These are phyloP conservation scores for Herpetomonas tarakana DNA, from an alignment of 208 protist genomes.

Conservation along the genomic window DNA sequence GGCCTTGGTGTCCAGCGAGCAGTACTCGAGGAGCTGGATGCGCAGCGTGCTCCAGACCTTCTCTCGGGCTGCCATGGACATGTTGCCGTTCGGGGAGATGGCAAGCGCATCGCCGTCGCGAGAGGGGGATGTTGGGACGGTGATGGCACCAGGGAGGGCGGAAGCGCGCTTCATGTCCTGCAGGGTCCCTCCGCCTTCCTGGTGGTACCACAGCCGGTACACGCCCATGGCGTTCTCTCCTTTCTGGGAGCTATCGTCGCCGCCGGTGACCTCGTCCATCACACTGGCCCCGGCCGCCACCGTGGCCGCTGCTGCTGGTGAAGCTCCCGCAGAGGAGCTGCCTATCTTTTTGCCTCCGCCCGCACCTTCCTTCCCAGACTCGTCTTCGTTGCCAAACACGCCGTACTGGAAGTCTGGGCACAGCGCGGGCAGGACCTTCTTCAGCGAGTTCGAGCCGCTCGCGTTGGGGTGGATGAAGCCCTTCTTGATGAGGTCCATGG, in stretches of 20 bases:
- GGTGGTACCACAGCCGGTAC: constrained; percentile 87
- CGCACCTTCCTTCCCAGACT: constrained; percentile 3
- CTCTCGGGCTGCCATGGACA: constrained; percentile 52
- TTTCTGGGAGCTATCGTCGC: constrained; percentile 40
- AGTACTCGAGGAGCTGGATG: constrained; percentile 90
- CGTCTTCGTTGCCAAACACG: constrained; percentile 64
- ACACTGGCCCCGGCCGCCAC: background rate
- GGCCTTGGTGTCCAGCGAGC: constrained; percentile 82
- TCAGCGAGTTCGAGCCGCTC: constrained; percentile 84
- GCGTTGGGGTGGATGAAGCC: constrained; percentile 79
- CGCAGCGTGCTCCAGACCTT: constrained; percentile 71
- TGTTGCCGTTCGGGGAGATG: constrained; percentile 12
- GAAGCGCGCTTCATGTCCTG: constrained; percentile 54
- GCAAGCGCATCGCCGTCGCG: background rate
- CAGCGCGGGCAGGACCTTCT: constrained; percentile 86
- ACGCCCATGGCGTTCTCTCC: constrained; percentile 90
- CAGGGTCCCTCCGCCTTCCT: constrained; percentile 76
- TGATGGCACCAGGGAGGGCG: background rate
- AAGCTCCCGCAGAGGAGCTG: background rate
- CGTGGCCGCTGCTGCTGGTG: constrained; percentile 5
- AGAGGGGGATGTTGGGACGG: background rate
- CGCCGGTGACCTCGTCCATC: constrained; percentile 24
- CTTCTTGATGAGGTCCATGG: constrained; percentile 80
- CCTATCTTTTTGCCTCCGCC: constrained; percentile 1
- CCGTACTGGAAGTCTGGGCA: constrained; percentile 87